phyloP scores from a whole-genome alignment of 352 stramenopile genomes.

The Globisporangium acanthophoron region DNA sequence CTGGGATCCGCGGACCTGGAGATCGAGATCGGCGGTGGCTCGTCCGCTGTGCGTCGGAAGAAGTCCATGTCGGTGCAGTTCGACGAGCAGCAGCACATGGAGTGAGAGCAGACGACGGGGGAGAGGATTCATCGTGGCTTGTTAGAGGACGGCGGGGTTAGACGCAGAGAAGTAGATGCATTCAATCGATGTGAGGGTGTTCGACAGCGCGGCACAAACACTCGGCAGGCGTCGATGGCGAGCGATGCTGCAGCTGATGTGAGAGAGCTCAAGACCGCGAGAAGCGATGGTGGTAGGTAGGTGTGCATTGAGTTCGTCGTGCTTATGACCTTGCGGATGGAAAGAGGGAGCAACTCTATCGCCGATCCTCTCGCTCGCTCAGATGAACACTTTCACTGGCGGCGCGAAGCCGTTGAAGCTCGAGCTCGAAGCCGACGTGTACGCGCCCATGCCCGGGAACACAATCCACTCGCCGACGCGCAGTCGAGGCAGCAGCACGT shows the following conservation, averaged over 20 bases:
- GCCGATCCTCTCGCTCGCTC: too few species aligned
- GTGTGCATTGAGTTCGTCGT: too few species aligned
- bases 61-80: conserved; percentile 14
- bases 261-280: too few species aligned
- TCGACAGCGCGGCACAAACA: too few species aligned
- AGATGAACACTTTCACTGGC: conserved; percentile 47
- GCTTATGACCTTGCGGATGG: too few species aligned
- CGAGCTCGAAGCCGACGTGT: conserved; percentile 88
- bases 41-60: conserved; percentile 10
- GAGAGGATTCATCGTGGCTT: too few species aligned
- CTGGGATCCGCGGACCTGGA: conserved; percentile 5
- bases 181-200: too few species aligned
- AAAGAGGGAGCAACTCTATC: too few species aligned
- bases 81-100: conserved; percentile 10
- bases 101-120: not conserved
- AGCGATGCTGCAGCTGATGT: too few species aligned
- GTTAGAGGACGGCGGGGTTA: not conserved
- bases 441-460: conserved; percentile 95
- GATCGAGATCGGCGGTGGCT: not conserved
- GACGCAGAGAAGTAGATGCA: not conserved
- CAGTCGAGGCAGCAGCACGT: conserved; percentile 87
- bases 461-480: conserved; percentile 94
- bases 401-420: conserved; percentile 92
- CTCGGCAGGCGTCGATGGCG: too few species aligned
- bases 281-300: too few species aligned